Conservation (phyloP, 768 basidiomycete genomes). For the Agaricus sinodeliciosus region DNA sequence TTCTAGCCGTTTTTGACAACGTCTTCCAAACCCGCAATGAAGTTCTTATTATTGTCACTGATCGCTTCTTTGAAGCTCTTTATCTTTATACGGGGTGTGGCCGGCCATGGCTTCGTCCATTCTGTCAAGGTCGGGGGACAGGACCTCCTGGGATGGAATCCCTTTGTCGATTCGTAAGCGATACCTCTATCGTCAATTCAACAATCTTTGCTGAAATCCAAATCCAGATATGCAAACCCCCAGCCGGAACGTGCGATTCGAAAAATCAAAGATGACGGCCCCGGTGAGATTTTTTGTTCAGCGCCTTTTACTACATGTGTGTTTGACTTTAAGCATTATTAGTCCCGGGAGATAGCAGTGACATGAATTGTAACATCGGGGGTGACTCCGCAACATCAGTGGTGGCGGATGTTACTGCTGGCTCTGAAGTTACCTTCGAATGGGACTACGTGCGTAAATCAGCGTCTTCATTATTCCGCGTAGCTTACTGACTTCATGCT, state of each 20-base stretch:
- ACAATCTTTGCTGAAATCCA: background rate
- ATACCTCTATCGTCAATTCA: conserved; percentile 7
- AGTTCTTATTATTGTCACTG: conserved; percentile 11
- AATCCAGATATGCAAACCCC: conserved; percentile 20
- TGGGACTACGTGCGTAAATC: conserved; percentile 34
- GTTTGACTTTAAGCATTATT: background rate
- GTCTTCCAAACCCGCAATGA: conserved; percentile 52
- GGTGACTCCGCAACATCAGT: conserved; percentile 30
- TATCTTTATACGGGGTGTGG: conserved; percentile 15
- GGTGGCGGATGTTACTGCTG: conserved; percentile 31
- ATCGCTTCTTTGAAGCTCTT: conserved; percentile 10
- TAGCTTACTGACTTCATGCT: conserved; percentile 8
- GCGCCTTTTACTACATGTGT: background rate
- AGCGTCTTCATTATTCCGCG: conserved; percentile 1
- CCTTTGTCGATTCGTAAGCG: conserved; percentile 30
- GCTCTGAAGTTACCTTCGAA: conserved; percentile 34
- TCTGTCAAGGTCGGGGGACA: conserved; percentile 22
- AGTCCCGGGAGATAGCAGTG: conserved; percentile 24
- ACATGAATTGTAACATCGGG: conserved; percentile 37
- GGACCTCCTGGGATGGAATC: conserved; percentile 31
- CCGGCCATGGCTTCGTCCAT: conserved; percentile 31
- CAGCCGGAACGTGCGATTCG: conserved; percentile 24
- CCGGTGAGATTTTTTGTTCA: conserved; percentile 16
- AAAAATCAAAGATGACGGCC: conserved; percentile 28
- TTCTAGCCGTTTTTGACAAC: conserved; percentile 57